Base-by-base conservation (phyloP, 257 asterid species). In the Eustoma russellianum region DNA sequence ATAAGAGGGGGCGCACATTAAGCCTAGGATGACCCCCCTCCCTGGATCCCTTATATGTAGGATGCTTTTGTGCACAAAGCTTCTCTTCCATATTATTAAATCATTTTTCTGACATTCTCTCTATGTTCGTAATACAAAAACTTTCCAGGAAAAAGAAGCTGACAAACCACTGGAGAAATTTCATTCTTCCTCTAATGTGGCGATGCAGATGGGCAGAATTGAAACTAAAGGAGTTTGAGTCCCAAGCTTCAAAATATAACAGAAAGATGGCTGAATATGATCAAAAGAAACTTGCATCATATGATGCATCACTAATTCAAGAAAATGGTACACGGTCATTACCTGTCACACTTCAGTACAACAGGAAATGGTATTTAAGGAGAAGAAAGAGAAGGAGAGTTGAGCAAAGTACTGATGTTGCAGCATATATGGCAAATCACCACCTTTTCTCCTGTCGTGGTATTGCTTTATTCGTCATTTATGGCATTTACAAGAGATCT, bases 191-290 rank as follows among this genome's bases (percentile, higher is more conserved):
- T 70, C 57, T 90, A 46, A 86, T 82, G 95, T 86, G 98, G 98
- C 75, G 98, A 59, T 79, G 96, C 79, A 90, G 83, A 69, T 90
- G 96, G 96, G 61, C 83, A 38, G 98, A 86, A 67, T 53, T 90
- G 67, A 79, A 67, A 75, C 70, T 82, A 69, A 90, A 81, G 71
- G 83, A 77, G 52, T 65, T 83, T 44, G 87, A 83, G 66, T 79
- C 73, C 12, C 83, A 65, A 69, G 85, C 89, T 61, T 73, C 83
- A 48, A 84, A 69, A 55, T 82, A 85, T 53, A 66, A 56, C 15
- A 68, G 73, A 54, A 73, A 66, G 61, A 62, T 73, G 56, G 65
- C 80, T 53, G 67, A 62, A 59, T 62, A 56, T 50, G 83, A 82
- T 47, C 57, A 64, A 53, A 64, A 48, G 60, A 88, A 83, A 52